Evolutionary conservation across 371 early-diverging fungal genomes (phyloP).

Genomic region (Smittium mucronatum): DNA sequence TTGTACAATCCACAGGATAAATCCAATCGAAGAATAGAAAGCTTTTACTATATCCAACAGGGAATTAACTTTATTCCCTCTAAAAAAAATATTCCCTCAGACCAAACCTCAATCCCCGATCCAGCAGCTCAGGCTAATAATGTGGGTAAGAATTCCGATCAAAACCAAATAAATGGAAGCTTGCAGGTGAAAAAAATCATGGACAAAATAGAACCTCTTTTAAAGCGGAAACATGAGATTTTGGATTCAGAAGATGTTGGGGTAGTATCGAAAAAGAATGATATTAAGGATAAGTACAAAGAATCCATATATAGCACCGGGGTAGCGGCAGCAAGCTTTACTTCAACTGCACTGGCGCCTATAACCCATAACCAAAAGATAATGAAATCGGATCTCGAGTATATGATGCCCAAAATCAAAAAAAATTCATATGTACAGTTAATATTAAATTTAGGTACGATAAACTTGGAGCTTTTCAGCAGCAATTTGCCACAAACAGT

Average conservation of each 20-base stretch:
- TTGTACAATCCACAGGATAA: conserved; percentile 53
- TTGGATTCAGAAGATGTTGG: conserved; percentile 36
- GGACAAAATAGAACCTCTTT: background rate
- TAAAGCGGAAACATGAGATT: conserved; percentile 9
- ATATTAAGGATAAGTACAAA: conserved; percentile 26
- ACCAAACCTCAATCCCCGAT: conserved; percentile 17
- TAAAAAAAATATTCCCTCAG: conserved; percentile 5
- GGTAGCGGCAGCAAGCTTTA: conserved; percentile 65
- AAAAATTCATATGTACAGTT: conserved; percentile 62
- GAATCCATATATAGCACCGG: conserved; percentile 76
- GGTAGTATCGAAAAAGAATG: conserved; percentile 12
- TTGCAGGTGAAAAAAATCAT: conserved; percentile 13
- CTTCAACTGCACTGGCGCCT: conserved; percentile 68
- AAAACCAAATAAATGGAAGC: conserved; percentile 14
- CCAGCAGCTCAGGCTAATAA: conserved; percentile 14
- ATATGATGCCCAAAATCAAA: conserved; percentile 69
- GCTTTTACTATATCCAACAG: conserved; percentile 6
- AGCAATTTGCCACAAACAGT: conserved; percentile 72
- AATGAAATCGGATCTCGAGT: conserved; percentile 60
- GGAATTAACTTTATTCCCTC: background rate
- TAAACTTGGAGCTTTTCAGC: conserved; percentile 77
- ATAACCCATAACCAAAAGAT: conserved; percentile 57
- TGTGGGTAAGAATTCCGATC: conserved; percentile 17
- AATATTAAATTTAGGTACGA: conserved; percentile 68
- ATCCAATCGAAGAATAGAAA: background rate